phyloP scores from a whole-genome alignment of 306 rosid species.

The Biancaea sappan region DNA sequence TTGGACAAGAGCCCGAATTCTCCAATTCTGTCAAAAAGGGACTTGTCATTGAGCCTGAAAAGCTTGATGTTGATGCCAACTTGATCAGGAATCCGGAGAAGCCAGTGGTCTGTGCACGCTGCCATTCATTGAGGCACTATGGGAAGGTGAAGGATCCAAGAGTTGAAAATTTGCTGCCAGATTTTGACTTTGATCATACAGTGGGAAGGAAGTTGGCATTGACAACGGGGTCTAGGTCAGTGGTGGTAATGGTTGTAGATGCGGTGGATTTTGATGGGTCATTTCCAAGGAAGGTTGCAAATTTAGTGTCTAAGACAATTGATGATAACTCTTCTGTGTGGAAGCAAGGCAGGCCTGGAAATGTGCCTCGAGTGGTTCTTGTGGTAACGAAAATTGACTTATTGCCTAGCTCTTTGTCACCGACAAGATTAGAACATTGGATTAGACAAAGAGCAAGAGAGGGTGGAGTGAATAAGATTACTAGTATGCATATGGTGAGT shows the following conservation, averaged over 20 bases:
- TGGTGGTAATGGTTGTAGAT: constrained; percentile 87
- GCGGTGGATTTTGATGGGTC: constrained; percentile 90
- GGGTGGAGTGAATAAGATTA: constrained; percentile 76
- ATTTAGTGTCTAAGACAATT: constrained; percentile 66
- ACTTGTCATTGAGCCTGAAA: constrained; percentile 53
- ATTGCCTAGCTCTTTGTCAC: constrained; percentile 76
- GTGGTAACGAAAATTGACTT: constrained; percentile 85
- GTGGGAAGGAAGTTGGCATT: constrained; percentile 78
- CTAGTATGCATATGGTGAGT: constrained; percentile 94
- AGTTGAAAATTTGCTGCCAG: constrained; percentile 82
- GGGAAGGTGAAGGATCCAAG: constrained; percentile 90
- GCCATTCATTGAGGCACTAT: constrained; percentile 89
- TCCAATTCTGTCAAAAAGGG: constrained; percentile 75
- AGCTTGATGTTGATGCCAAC: constrained; percentile 26
- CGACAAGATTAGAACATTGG: constrained; percentile 84
- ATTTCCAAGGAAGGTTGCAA: constrained; percentile 78
- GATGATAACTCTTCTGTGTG: constrained; percentile 68
- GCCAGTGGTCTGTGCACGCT: constrained; percentile 85
- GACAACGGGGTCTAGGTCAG: constrained; percentile 63
- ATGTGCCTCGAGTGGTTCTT: constrained; percentile 85
- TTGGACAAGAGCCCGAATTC: constrained; percentile 66
- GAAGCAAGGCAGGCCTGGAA: constrained; percentile 86
- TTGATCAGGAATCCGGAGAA: constrained; percentile 44
- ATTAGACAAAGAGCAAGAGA: constrained; percentile 88
- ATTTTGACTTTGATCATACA: constrained; percentile 85